These are phyloP conservation scores for Nakazawaea anatomiae DNA, from an alignment of 805 yeast genomes.

Conservation along the genomic window DNA sequence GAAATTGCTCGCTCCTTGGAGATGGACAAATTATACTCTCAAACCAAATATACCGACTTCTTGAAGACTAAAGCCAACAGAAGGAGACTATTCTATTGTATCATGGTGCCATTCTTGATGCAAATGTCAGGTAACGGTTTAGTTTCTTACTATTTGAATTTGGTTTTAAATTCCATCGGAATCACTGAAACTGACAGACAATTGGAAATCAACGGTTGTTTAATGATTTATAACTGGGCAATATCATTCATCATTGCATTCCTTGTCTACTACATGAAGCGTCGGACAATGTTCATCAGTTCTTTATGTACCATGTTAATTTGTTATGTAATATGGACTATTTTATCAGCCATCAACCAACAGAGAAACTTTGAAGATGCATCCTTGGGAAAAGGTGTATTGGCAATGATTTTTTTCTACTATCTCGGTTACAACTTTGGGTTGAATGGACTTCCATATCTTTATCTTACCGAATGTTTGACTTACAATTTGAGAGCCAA, in stretches of 20 bases:
- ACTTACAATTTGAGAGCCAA: slow-evolving; percentile 19
- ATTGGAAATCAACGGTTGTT: slow-evolving; percentile 44
- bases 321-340: slow-evolving; percentile 36
- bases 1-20: slow-evolving; percentile 33
- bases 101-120: slow-evolving; percentile 26
- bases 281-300: slow-evolving; percentile 31
- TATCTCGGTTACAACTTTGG: slow-evolving; percentile 36
- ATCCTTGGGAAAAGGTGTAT: slow-evolving; percentile 36
- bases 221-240: slow-evolving; percentile 40
- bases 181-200: slow-evolving; percentile 38
- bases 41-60: slow-evolving; percentile 30
- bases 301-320: slow-evolving; percentile 31
- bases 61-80: slow-evolving; percentile 28
- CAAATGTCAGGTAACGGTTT: slow-evolving; percentile 42
- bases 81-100: slow-evolving; percentile 29
- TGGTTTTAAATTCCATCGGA: slow-evolving; percentile 51
- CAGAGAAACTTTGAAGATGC: slow-evolving; percentile 34
- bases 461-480: slow-evolving; percentile 38
- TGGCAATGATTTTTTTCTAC: slow-evolving; percentile 46
- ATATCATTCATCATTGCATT: slow-evolving; percentile 25
- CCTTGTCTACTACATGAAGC: slow-evolving; percentile 23
- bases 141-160: slow-evolving; percentile 37
- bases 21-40: slow-evolving; percentile 25
- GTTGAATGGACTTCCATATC: slow-evolving; percentile 37
- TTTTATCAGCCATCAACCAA: slow-evolving; percentile 40